Conservation (phyloP, 768 basidiomycete species). For the Trametes coccinea region DNA sequence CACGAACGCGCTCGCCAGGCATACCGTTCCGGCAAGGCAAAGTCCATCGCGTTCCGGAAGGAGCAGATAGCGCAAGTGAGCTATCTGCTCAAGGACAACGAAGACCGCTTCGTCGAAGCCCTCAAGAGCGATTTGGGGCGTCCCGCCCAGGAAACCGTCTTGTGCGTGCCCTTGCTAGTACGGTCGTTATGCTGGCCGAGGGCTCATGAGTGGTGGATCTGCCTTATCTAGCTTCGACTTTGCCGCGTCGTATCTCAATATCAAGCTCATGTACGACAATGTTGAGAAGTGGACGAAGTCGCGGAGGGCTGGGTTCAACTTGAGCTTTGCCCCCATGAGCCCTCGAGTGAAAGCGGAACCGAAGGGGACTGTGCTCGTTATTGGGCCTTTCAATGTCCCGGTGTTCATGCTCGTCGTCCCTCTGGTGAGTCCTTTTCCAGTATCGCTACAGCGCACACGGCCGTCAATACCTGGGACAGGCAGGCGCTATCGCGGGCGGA, state of each 20-base stretch:
- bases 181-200: neutral
- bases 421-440: conserved; percentile 43
- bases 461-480: conserved; percentile 10
- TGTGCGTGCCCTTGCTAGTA: conserved; percentile 37
- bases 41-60: conserved; percentile 64
- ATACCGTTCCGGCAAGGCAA: conserved; percentile 66
- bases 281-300: conserved; percentile 78
- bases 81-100: conserved; percentile 75
- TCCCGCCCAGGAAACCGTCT: conserved; percentile 55
- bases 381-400: conserved; percentile 77
- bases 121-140: conserved; percentile 64
- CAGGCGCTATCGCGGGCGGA: conserved; percentile 78
- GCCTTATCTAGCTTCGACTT: conserved; percentile 57
- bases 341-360: conserved; percentile 72
- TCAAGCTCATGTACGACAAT: conserved; percentile 42
- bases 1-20: conserved; percentile 51
- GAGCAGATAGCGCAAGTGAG: conserved; percentile 75
- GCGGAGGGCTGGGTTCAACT: conserved; percentile 52
- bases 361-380: conserved; percentile 72
- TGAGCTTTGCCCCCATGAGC: conserved; percentile 58
- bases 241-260: conserved; percentile 28
- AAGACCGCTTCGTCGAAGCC: conserved; percentile 55
- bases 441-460: neutral
- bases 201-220: too few species aligned
- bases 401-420: conserved; percentile 58